Conservation (phyloP, 2,329 filamentous ascomycete species). For the Byssochlamys sp. region DNA sequence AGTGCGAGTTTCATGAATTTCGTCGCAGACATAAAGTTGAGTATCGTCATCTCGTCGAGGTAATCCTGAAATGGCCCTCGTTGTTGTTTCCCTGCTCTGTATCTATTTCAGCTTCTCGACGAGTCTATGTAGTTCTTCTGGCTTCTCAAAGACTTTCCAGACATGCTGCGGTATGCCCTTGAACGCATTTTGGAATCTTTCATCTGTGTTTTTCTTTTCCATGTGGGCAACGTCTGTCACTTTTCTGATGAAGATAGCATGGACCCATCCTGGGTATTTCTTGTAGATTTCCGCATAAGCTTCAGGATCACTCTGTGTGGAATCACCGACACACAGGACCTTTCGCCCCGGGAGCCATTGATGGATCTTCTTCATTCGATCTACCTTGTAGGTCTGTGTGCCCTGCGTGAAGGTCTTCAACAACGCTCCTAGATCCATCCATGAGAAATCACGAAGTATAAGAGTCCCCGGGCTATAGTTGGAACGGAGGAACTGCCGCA, state of each 20-base stretch:
- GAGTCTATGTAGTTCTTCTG: slow-evolving; percentile 49
- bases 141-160: slow-evolving; percentile 77
- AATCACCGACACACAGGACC: slow-evolving; percentile 80
- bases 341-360: slow-evolving; percentile 67
- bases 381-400: slow-evolving; percentile 77
- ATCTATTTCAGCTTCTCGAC: slow-evolving; percentile 20
- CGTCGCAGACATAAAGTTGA: not conserved
- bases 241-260: slow-evolving; percentile 74
- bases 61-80: not conserved
- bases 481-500: slow-evolving; percentile 60
- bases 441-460: slow-evolving; percentile 73
- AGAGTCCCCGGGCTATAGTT: slow-evolving; percentile 71
- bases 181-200: slow-evolving; percentile 77
- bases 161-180: slow-evolving; percentile 56
- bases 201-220: slow-evolving; percentile 61
- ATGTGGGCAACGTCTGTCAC: slow-evolving; percentile 68
- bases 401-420: slow-evolving; percentile 68
- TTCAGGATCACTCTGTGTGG: slow-evolving; percentile 83
- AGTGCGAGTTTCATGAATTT: too few relatives aligned
- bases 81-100: slow-evolving; percentile 5
- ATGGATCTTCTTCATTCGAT: slow-evolving; percentile 68
- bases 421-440: slow-evolving; percentile 73
- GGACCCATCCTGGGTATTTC: slow-evolving; percentile 64
- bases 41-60: not conserved
- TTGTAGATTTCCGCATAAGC: slow-evolving; percentile 71